Conservation (phyloP, 768 basidiomycete species). For the Naganishia kalamii region DNA sequence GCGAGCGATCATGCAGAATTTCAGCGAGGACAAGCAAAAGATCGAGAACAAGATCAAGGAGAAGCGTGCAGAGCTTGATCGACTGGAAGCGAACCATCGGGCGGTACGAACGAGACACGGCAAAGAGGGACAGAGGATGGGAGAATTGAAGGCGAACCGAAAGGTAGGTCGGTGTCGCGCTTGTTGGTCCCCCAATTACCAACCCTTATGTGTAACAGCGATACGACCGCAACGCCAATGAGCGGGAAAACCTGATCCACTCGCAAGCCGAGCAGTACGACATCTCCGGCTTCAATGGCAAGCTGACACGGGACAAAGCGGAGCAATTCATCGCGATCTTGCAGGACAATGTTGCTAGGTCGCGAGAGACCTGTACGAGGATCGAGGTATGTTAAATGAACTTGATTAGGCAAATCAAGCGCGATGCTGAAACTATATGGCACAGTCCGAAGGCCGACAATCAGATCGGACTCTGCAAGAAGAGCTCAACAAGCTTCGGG, state of each 20-base stretch:
- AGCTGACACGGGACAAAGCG: neutral
- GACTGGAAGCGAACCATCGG: constrained; percentile 14
- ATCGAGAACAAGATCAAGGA: constrained; percentile 52
- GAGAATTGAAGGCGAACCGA: constrained; percentile 65
- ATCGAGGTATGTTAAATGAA: neutral
- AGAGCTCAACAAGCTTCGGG: constrained; percentile 63
- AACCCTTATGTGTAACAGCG: constrained; percentile 51
- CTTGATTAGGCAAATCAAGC: neutral
- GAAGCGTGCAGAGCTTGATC: constrained; percentile 48
- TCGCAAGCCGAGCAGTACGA: constrained; percentile 62
- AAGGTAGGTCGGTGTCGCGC: constrained; percentile 51
- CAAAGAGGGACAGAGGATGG: constrained; percentile 43
- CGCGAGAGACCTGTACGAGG: neutral
- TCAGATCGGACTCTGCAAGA: neutral
- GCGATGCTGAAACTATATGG: neutral
- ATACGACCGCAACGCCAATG: constrained; percentile 62
- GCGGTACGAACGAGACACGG: constrained; percentile 27
- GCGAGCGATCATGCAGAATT: constrained; percentile 43
- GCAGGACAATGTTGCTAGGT: neutral
- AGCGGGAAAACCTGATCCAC: constrained; percentile 68
- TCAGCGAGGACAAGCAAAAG: constrained; percentile 44
- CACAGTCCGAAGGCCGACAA: neutral
- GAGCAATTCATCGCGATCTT: neutral
- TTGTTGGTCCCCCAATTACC: neutral
- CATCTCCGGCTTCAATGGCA: constrained; percentile 63